Evolutionary conservation across 2,329 filamentous ascomycete genomes (phyloP).

Genomic region (Penicillium sp.): DNA sequence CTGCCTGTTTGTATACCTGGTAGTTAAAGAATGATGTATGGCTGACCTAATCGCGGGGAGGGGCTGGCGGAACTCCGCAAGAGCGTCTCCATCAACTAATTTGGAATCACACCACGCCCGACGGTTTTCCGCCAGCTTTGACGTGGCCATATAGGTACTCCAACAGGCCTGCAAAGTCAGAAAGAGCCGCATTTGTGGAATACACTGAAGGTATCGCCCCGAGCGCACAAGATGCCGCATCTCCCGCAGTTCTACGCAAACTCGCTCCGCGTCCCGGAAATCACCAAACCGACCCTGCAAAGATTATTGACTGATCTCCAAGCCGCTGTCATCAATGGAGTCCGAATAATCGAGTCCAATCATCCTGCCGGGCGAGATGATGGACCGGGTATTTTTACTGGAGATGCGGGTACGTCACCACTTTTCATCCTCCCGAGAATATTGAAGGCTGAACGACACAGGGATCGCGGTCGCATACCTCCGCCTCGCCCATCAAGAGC

Average conservation of each 20-base stretch:
- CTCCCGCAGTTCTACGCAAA: slow-evolving; percentile 11
- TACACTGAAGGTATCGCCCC: too few species aligned
- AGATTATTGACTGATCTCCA: background rate
- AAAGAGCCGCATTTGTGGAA: too few species aligned
- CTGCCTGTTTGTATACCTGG: too few species aligned
- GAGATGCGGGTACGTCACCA: slow-evolving; percentile 3
- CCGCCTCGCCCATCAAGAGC: slow-evolving; percentile 42
- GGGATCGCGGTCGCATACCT: slow-evolving; percentile 44
- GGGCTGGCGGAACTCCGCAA: too few species aligned
- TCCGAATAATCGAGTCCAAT: slow-evolving; percentile 5
- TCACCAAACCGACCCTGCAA: background rate
- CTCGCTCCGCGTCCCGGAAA: background rate
- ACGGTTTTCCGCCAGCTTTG: too few species aligned
- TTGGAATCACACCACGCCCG: too few species aligned
- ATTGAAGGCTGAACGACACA: slow-evolving; percentile 14
- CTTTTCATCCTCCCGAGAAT: background rate
- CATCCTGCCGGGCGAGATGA: slow-evolving; percentile 1
- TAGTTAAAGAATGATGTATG: too few species aligned
- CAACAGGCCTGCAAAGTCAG: too few species aligned
- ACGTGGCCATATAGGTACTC: too few species aligned
- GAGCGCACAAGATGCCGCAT: background rate
- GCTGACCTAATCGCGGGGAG: too few species aligned
- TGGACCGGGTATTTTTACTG: slow-evolving; percentile 8
- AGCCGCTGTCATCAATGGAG: slow-evolving; percentile 2
- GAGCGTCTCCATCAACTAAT: too few species aligned